Conservation (phyloP, 2,329 filamentous ascomycete genomes). For the Aspergillaceae sp. region DNA sequence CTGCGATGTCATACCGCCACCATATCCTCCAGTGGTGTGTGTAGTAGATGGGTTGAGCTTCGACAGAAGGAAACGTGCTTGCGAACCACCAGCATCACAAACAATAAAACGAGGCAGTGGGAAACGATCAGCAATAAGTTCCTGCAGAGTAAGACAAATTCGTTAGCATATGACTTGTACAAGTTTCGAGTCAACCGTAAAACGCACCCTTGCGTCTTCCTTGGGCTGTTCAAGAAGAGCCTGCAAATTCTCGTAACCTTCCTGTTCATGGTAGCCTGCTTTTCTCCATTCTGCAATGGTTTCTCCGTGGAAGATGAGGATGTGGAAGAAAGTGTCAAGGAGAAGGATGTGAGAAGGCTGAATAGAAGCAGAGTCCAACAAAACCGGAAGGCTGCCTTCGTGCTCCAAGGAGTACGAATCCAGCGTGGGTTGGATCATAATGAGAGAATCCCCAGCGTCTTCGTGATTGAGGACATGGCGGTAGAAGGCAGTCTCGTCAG, state of each 20-base stretch:
- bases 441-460: constrained; percentile 88
- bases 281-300: constrained; percentile 98
- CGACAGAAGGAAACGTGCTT: constrained; percentile 90
- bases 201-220: constrained; percentile 81
- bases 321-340: constrained; percentile 98
- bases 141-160: constrained; percentile 42
- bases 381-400: constrained; percentile 83
- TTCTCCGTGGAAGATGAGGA: constrained; percentile 97
- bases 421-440: constrained; percentile 98
- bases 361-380: constrained; percentile 92
- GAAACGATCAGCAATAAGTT: constrained; percentile 94
- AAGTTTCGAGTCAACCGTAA: not conserved
- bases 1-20: constrained; percentile 81
- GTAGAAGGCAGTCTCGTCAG: constrained; percentile 98
- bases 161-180: constrained; percentile 3
- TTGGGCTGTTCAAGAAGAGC: constrained; percentile 83
- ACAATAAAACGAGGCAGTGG: constrained; percentile 98
- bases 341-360: constrained; percentile 88
- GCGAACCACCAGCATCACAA: constrained; percentile 94
- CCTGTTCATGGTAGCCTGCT: constrained; percentile 93
- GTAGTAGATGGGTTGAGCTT: constrained; percentile 98
- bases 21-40: constrained; percentile 86
- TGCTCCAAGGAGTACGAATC: constrained; percentile 97
- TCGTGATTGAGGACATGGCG: constrained; percentile 95
- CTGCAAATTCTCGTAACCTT: constrained; percentile 95